Evolutionary conservation across 768 basidiomycete genomes (phyloP).

Genomic region (Rhizopogon rudus): DNA sequence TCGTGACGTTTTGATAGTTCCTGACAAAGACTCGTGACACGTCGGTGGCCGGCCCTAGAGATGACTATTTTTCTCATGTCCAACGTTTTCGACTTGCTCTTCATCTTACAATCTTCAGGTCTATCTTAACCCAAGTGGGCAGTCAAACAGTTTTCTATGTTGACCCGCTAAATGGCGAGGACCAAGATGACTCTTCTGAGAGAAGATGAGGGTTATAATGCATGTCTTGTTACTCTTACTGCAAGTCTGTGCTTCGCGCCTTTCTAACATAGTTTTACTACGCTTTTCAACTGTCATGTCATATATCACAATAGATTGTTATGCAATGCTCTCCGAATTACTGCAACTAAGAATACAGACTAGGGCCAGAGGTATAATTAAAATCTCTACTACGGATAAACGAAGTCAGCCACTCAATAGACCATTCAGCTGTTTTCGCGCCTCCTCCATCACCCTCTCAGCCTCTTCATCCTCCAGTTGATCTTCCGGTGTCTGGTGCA

Average conservation of each 20-base stretch:
- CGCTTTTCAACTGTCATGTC: not conserved
- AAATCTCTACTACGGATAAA: not conserved
- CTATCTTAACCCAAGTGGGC: slow-evolving; percentile 67
- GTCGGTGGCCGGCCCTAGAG: slow-evolving; percentile 23
- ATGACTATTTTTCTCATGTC: not conserved
- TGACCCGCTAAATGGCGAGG: slow-evolving; percentile 72
- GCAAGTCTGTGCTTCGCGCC: slow-evolving; percentile 42
- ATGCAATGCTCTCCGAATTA: not conserved
- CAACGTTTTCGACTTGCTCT: slow-evolving; percentile 10
- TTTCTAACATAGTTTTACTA: slow-evolving; percentile 33
- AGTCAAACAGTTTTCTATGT: slow-evolving; percentile 33
- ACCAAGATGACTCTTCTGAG: slow-evolving; percentile 49
- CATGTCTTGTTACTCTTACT: slow-evolving; percentile 29
- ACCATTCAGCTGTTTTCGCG: slow-evolving; percentile 85
- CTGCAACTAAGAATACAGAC: not conserved
- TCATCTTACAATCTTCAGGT: slow-evolving; percentile 50
- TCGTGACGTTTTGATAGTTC: no score
- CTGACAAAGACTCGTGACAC: no score
- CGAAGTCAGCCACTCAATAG: slow-evolving; percentile 50
- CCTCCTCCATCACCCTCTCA: slow-evolving; percentile 85
- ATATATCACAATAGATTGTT: no score
- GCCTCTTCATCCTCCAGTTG: slow-evolving; percentile 74
- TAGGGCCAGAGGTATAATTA: not conserved
- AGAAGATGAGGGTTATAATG: slow-evolving; percentile 65
- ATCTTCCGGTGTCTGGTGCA: slow-evolving; percentile 50